Percentiles rank a stretch among this genome's conserved stretches.
Conservation (phyloP, 2,329 filamentous ascomycete genomes). For the Botrytis galanthina region DNA sequence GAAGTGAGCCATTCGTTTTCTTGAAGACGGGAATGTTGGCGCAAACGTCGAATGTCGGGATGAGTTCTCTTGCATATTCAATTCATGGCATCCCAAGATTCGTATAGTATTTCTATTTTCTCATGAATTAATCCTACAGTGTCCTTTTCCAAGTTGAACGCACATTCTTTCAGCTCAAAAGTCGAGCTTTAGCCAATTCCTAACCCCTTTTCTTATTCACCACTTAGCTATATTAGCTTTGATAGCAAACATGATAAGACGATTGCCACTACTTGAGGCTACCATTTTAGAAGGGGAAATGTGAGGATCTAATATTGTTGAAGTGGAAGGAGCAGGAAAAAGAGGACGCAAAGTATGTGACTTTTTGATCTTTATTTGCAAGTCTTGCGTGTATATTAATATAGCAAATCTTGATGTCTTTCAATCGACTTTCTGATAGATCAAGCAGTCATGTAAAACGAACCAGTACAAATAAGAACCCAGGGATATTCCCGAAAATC, state of each 20-base stretch:
- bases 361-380: not conserved
- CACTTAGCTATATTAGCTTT: not conserved
- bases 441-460: not conserved
- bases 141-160: not conserved
- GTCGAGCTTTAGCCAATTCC: not conserved
- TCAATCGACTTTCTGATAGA: not conserved
- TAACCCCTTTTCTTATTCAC: not conserved
- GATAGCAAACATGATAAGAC: not conserved
- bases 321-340: not conserved
- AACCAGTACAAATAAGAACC: not conserved
- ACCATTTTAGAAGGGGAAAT: not conserved
- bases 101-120: not conserved
- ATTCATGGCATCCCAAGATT: not conserved
- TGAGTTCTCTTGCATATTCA: not conserved
- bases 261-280: not conserved
- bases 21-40: not conserved
- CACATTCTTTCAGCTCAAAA: not conserved
- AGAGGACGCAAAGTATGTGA: not conserved
- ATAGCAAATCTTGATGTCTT: not conserved
- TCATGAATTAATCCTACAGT: not conserved
- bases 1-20: not conserved
- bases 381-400: not conserved
- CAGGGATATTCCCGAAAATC: too few species aligned
- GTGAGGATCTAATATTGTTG: not conserved
- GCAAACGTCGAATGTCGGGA: not conserved